Evolutionary conservation across 2,329 filamentous ascomycete species (phyloP).

Genomic region (Septoria linicola): DNA sequence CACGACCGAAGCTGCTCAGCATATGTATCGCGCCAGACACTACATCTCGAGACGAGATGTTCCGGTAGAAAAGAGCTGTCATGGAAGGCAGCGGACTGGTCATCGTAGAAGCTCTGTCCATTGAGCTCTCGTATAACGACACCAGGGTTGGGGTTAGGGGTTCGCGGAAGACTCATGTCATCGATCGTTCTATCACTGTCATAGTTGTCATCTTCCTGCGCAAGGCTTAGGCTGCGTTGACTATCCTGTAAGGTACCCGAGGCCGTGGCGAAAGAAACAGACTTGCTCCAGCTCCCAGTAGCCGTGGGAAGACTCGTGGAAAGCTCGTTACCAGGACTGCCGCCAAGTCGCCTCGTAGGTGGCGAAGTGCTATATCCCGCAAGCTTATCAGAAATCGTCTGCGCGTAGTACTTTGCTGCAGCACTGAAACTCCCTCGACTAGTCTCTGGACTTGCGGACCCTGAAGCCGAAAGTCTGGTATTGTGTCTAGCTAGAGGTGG

Average conservation of each 20-base stretch:
- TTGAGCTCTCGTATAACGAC: constrained; percentile 58
- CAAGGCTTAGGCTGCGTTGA: constrained; percentile 34
- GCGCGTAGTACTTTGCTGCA: constrained; percentile 37
- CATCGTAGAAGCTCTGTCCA: constrained; percentile 56
- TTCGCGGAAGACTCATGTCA: constrained; percentile 39
- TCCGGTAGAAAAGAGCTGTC: constrained; percentile 51
- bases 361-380: constrained; percentile 36
- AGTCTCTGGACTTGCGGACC: constrained; percentile 36
- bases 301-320: constrained; percentile 31
- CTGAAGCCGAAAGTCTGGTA: constrained; percentile 29
- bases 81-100: constrained; percentile 38
- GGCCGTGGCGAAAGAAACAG: constrained; percentile 38
- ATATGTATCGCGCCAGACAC: constrained; percentile 57
- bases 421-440: constrained; percentile 38
- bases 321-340: constrained; percentile 33
- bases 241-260: constrained; percentile 35
- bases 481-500: constrained; percentile 26
- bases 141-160: constrained; percentile 32
- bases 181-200: constrained; percentile 39
- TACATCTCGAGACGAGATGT: constrained; percentile 49
- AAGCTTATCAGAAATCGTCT: constrained; percentile 37
- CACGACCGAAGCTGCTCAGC: constrained; percentile 60
- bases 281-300: constrained; percentile 49
- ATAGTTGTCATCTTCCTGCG: constrained; percentile 33
- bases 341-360: constrained; percentile 29